phyloP scores from a whole-genome alignment of 2,329 filamentous ascomycete genomes.

The Cytospora chrysosperma region DNA sequence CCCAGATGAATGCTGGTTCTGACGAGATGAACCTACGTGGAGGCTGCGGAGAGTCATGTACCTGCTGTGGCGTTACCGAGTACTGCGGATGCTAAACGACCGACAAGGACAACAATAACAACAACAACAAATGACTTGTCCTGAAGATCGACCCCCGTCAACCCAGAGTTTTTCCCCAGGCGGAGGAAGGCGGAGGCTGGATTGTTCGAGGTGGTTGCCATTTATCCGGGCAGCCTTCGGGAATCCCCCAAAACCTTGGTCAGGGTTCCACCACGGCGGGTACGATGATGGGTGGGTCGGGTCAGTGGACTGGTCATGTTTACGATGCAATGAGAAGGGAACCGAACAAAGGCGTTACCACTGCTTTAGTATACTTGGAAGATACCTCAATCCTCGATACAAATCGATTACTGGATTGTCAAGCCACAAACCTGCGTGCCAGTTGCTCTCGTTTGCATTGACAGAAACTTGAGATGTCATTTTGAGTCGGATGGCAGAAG shows the following conservation, averaged over 20 bases:
- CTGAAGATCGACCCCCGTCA: not conserved
- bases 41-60: not conserved
- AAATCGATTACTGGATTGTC: not conserved
- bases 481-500: not conserved
- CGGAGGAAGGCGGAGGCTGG: not conserved
- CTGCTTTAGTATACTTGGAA: not conserved
- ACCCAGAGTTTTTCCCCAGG: not conserved
- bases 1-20: conserved; percentile 8
- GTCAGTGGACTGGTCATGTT: not conserved
- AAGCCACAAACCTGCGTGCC: not conserved
- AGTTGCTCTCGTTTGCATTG: not conserved
- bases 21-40: not conserved
- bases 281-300: not conserved
- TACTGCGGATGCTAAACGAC: not conserved
- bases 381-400: not conserved
- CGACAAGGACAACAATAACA: not conserved
- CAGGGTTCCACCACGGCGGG: not conserved
- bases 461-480: not conserved
- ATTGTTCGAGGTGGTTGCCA: not conserved
- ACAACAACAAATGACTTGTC: not conserved
- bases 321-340: not conserved
- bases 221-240: not conserved
- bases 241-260: not conserved
- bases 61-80: not conserved
- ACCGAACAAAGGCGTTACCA: not conserved